Evolutionary conservation across 202 grass and related monocot genomes (phyloP).

Genomic region (Elaeis oleifera): DNA sequence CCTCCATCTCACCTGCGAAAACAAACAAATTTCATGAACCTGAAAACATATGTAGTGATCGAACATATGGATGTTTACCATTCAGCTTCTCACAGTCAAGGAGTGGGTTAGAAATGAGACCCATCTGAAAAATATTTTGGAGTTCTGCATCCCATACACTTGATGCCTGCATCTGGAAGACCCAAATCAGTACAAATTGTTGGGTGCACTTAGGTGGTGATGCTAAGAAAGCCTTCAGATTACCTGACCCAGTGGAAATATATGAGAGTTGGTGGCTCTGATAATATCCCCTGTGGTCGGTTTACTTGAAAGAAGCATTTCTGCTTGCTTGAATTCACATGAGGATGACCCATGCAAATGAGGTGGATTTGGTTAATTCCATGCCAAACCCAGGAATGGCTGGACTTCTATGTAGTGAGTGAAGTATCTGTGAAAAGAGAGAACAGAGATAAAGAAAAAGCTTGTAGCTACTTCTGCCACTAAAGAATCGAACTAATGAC

Average conservation of each 20-base stretch:
- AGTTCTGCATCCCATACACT: slow-evolving; percentile 50
- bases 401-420: slow-evolving; percentile 24
- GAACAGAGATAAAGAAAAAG: neutral
- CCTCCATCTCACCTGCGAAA: slow-evolving; percentile 41
- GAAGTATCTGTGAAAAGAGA: slow-evolving; percentile 38
- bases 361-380: slow-evolving; percentile 37
- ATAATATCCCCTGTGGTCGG: slow-evolving; percentile 27
- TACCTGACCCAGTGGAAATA: slow-evolving; percentile 41
- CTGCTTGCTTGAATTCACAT: slow-evolving; percentile 29
- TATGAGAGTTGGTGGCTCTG: slow-evolving; percentile 20
- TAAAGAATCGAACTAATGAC: neutral
- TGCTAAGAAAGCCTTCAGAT: neutral
- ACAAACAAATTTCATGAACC: slow-evolving; percentile 4
- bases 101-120: slow-evolving; percentile 28
- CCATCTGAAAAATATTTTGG: slow-evolving; percentile 22
- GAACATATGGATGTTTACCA: slow-evolving; percentile 8
- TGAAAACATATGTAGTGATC: neutral
- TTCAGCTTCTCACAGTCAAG: slow-evolving; percentile 27
- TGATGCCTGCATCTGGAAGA: slow-evolving; percentile 17
- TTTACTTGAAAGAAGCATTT: slow-evolving; percentile 20
- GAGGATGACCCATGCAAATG: slow-evolving; percentile 31
- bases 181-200: neutral
- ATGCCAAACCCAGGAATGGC: slow-evolving; percentile 24
- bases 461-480: too few relatives aligned
- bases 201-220: neutral